A percentile compares a stretch with the other conserved stretches of the same genome.
Conservation (phyloP, 192 early-diverging fungal species). For the Rhizophagus clarus region DNA sequence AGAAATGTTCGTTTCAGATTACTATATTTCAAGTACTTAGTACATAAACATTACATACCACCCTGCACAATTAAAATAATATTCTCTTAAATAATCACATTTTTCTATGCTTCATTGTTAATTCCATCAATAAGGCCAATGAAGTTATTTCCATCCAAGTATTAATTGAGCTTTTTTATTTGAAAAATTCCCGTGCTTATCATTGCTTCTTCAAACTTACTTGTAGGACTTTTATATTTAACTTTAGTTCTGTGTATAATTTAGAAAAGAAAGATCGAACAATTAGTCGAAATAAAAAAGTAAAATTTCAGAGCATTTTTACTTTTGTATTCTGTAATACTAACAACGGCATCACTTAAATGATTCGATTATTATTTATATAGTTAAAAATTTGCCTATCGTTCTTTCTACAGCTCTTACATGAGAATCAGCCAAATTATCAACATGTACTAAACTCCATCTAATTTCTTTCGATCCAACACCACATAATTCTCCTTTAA, state of each 20-base stretch:
- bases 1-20: no score
- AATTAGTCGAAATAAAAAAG: no score
- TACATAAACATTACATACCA: no score
- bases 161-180: constrained; percentile 30
- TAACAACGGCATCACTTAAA: constrained; percentile 32
- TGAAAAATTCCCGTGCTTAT: background rate
- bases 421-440: constrained; percentile 41
- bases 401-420: constrained; percentile 32
- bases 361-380: constrained; percentile 34
- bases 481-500: constrained; percentile 8
- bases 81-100: no score
- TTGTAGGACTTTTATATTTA: background rate
- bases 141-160: constrained; percentile 34
- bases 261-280: no score
- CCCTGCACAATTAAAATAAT: no score
- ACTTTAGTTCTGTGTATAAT: background rate
- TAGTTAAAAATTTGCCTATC: constrained; percentile 39
- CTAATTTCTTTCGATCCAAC: constrained; percentile 26
- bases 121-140: constrained; percentile 25
- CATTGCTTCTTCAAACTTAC: constrained; percentile 6
- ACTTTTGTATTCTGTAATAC: constrained; percentile 31
- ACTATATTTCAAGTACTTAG: background rate
- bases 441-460: constrained; percentile 34
- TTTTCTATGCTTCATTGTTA: background rate
- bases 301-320: background rate